Conservation (phyloP, 2,329 filamentous ascomycete species). For the Emergomyces pasteurianus region DNA sequence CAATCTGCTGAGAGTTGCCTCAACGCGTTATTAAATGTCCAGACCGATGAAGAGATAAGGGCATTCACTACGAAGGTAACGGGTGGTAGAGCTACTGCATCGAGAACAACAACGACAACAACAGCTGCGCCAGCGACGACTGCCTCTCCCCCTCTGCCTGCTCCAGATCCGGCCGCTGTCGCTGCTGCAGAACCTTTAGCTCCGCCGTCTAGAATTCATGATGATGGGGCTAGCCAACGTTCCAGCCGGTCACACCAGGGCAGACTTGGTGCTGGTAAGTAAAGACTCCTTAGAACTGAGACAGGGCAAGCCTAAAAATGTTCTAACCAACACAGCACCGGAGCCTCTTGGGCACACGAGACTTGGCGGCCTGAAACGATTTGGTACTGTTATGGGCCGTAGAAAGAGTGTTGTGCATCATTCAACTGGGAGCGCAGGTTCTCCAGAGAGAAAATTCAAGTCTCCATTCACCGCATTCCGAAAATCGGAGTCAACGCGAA, state of each 20-base stretch:
- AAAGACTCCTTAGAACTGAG: background rate
- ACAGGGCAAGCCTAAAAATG: conserved; percentile 1
- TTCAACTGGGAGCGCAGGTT: conserved; percentile 17
- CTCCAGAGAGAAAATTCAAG: conserved; percentile 31
- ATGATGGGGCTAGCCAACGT: conserved; percentile 45
- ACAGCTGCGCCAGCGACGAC: conserved; percentile 8
- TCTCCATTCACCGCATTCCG: conserved; percentile 25
- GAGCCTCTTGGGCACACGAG: conserved; percentile 31
- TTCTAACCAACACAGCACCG: conserved; percentile 18
- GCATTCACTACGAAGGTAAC: conserved; percentile 30
- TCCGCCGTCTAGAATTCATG: conserved; percentile 31
- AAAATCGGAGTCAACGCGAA: conserved; percentile 12
- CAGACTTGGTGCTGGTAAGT: conserved; percentile 27
- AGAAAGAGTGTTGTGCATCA: conserved; percentile 32
- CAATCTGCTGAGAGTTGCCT: conserved; percentile 67
- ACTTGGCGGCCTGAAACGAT: conserved; percentile 33
- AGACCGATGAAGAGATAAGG: conserved; percentile 74
- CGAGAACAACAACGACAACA: conserved; percentile 12
- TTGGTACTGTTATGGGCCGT: conserved; percentile 37
- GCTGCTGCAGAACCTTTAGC: conserved; percentile 22
- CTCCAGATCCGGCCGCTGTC: conserved; percentile 16
- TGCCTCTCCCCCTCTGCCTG: conserved; percentile 16
- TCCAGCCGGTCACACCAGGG: conserved; percentile 37
- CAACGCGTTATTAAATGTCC: conserved; percentile 71
- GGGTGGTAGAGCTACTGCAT: conserved; percentile 23